Evolutionary conservation across 768 basidiomycete species (phyloP).

Genomic region (Lactarius hengduanensis): DNA sequence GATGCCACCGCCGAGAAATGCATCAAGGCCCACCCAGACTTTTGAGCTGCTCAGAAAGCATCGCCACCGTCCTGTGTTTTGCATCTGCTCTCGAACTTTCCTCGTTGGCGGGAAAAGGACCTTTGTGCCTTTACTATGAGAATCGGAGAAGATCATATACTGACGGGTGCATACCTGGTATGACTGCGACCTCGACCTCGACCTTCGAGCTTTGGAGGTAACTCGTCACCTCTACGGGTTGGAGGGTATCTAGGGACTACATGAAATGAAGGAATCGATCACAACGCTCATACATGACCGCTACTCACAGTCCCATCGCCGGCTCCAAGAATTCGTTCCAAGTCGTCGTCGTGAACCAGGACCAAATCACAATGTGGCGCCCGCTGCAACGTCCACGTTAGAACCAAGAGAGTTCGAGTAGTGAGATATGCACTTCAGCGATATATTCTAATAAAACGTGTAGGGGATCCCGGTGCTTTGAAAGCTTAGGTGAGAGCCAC

Average conservation of each 20-base stretch:
- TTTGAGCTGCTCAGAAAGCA: neutral
- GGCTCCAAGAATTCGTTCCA: neutral
- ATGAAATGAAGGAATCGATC: neutral
- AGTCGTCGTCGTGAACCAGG: neutral
- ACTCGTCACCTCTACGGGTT: neutral
- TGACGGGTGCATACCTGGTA: neutral
- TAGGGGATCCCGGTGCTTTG: neutral
- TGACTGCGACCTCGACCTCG: neutral
- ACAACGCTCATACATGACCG: neutral
- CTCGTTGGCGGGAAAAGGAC: neutral
- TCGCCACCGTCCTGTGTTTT: neutral
- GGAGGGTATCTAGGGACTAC: neutral
- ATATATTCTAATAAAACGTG: neutral
- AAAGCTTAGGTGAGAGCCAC: neutral
- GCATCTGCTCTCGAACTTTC: neutral
- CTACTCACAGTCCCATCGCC: neutral
- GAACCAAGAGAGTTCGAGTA: neutral
- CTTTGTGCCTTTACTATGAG: neutral
- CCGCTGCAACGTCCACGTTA: neutral
- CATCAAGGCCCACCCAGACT: neutral
- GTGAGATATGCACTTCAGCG: neutral
- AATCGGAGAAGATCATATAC: neutral
- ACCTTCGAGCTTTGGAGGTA: neutral
- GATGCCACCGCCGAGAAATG: neutral
- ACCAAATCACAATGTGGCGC: neutral